phyloP scores from a whole-genome alignment of 1,284 basidiomycete species.

The Schizophyllum commune region DNA sequence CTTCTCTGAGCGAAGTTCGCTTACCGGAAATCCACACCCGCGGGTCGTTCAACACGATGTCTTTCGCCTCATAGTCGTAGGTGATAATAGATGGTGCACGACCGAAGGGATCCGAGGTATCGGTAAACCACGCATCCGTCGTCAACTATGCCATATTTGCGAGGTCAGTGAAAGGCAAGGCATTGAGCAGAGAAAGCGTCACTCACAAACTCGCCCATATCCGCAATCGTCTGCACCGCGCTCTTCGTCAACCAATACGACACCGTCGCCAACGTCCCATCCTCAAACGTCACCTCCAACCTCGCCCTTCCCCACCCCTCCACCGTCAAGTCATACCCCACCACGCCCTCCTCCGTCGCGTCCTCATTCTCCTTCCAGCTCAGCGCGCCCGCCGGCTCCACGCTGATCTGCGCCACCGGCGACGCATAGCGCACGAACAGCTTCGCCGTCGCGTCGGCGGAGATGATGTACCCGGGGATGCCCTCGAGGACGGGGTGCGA shows the following conservation, averaged over 20 bases:
- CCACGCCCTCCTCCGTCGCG: conserved; percentile 33
- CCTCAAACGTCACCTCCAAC: conserved; percentile 41
- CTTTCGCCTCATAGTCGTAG: conserved; percentile 46
- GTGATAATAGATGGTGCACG: conserved; percentile 50
- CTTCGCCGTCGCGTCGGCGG: conserved; percentile 41
- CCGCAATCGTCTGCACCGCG: conserved; percentile 35
- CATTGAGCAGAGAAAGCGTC: no score
- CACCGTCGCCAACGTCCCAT: conserved; percentile 45
- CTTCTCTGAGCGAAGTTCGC: no score
- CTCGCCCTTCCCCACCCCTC: conserved; percentile 41
- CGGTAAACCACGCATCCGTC: conserved; percentile 47
- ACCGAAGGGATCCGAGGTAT: conserved; percentile 42
- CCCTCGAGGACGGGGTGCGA: conserved; percentile 44
- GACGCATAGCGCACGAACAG: conserved; percentile 43
- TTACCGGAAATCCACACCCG: conserved; percentile 43
- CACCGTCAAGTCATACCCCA: conserved; percentile 41
- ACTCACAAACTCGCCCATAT: conserved; percentile 44
- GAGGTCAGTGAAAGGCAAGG: no score
- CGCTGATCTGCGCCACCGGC: conserved; percentile 32
- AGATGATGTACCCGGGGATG: conserved; percentile 47
- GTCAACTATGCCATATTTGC: conserved; percentile 26
- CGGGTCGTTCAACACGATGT: conserved; percentile 37
- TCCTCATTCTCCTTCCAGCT: conserved; percentile 39
- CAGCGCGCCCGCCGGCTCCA: conserved; percentile 41
- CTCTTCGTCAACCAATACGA: conserved; percentile 47